Evolutionary conservation across 495 filamentous ascomycete genomes (phyloP).

Genomic region (Talaromyces adpressus): DNA sequence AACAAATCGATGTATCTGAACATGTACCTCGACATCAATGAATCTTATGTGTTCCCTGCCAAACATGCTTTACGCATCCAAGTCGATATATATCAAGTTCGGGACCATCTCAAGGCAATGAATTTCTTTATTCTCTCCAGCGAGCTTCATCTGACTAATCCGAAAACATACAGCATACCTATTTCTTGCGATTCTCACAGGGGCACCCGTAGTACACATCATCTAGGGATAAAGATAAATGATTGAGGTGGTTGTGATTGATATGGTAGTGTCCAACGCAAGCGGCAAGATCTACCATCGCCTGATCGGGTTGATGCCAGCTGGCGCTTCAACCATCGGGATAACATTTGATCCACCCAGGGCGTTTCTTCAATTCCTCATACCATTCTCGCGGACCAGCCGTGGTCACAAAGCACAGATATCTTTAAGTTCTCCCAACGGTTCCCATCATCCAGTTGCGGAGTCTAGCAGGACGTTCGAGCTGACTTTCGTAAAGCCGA

Average conservation of each 20-base stretch:
- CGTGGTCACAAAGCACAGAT: neutral
- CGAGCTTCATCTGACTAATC: neutral
- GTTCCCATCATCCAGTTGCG: neutral
- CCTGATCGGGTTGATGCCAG: neutral
- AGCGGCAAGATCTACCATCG: neutral
- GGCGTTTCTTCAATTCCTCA: neutral
- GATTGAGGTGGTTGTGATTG: neutral
- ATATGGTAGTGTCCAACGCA: neutral
- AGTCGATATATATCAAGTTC: neutral
- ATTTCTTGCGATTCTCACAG: too few relatives aligned
- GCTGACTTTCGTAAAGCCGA: too few relatives aligned
- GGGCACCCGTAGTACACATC: neutral
- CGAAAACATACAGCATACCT: neutral
- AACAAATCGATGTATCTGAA: neutral
- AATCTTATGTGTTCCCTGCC: neutral
- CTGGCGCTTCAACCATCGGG: neutral
- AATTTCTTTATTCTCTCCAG: neutral
- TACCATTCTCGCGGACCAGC: too few relatives aligned
- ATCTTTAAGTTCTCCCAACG: neutral
- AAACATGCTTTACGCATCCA: neutral
- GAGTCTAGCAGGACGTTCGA: too few relatives aligned
- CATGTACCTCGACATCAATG: neutral
- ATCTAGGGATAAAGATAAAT: neutral
- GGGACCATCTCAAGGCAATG: neutral
- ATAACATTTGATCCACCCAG: neutral